Base-by-base conservation (phyloP, 2,329 filamentous ascomycete genomes). In the Epichloe coenophiala region DNA sequence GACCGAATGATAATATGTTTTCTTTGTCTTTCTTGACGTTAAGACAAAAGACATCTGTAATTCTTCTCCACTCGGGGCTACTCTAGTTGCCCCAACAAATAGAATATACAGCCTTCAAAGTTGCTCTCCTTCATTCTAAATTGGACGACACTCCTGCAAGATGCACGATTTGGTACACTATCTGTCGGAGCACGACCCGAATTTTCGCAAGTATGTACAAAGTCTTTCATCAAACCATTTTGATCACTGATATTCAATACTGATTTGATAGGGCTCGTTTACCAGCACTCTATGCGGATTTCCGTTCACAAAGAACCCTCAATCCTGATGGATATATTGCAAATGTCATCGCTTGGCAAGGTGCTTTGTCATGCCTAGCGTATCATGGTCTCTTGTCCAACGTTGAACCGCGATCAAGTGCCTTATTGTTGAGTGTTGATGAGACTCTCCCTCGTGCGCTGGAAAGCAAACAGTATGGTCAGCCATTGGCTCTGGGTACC, bases 231-330 rank as follows among this genome's bases (percentile, higher is more conserved):
- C 17, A 17, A 13, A 5, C 12, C 37, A 27, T 40, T 27, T 40
- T 3, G 3, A 31, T 47, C 35, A 39, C 46, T 38, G n/a, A 43
- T 31, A 43, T 43, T 41, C 13, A 45, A 33, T 15, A 5, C 6
- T 19, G 21, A n/a, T 19, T 4, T n/a, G 23, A 17, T 57, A 88
- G 84, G 69, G 78, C 83, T 55, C 86, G 89, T 47, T 75, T 95
- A 12, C 83, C 87, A 12, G 90, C 88, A 5, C 80, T 95, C 44
- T 95, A 94, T 69, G 90, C 88, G 45, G 89, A 95, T 65, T 95
- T 95, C 62, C 74, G 80, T 38, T 68, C 79, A 5, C 88, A 91
- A 58, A 77, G 77, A 59, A 79, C 77, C 39, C 79, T 86, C 21
- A 95, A 95, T 62, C 87, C 88, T 1, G 88, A 94, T 64, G 88